A percentile compares a stretch with the other conserved stretches of the same genome.
Evolutionary conservation across 1,139 yeast genomes (phyloP).

Genomic region (Pichiaceae sp.): DNA sequence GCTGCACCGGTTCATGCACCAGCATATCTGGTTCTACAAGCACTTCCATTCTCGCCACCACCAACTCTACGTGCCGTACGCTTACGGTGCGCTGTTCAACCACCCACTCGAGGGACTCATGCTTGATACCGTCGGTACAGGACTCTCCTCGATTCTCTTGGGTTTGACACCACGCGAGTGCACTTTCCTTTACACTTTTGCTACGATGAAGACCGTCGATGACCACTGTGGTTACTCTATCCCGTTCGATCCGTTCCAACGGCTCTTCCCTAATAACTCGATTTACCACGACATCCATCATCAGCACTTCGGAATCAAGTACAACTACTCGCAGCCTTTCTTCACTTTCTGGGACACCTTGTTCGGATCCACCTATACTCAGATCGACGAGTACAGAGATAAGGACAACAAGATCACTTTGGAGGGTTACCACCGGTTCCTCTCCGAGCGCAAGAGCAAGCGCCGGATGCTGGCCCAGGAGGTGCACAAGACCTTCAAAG

Average conservation of each 20-base stretch:
- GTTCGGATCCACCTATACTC: constrained; percentile 65
- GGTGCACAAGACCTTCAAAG: constrained; percentile 1
- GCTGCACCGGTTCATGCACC: constrained; percentile 84
- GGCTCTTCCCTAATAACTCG: constrained; percentile 87
- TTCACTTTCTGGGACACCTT: constrained; percentile 86
- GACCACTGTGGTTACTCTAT: constrained; percentile 95
- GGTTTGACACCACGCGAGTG: constrained; percentile 71
- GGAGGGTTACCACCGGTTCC: constrained; percentile 52
- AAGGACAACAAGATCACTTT: constrained; percentile 53
- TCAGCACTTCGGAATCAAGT: constrained; percentile 90
- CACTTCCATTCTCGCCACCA: constrained; percentile 92
- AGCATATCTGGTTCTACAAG: constrained; percentile 65
- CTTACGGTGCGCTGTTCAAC: constrained; percentile 92
- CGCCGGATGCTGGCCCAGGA: constrained; percentile 4
- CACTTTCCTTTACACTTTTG: constrained; percentile 66
- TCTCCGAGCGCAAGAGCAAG: constrained; percentile 32
- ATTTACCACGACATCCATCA: constrained; percentile 96
- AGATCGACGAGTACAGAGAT: constrained; percentile 49
- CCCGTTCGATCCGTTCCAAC: constrained; percentile 86
- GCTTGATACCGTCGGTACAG: constrained; percentile 88
- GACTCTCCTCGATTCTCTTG: constrained; percentile 60
- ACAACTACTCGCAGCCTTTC: constrained; percentile 94
- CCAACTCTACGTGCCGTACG: constrained; percentile 88
- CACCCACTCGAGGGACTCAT: constrained; percentile 90
- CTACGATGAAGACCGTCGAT: constrained; percentile 93